Conservation (phyloP, 805 yeast genomes). For the Danielia reshetovae region DNA sequence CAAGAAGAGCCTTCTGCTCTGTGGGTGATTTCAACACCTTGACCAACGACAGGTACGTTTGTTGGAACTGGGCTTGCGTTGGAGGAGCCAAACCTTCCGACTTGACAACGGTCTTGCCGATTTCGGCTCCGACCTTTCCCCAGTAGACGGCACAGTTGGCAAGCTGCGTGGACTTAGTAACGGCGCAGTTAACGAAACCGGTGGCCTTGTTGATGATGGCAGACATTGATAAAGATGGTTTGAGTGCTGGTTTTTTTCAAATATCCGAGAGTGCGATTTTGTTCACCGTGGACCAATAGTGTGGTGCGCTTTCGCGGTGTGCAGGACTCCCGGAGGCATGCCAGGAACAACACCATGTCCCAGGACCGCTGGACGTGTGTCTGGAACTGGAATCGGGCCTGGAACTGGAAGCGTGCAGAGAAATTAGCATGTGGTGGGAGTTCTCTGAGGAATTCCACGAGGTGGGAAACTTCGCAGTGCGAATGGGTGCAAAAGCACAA, state of each 20-base stretch:
- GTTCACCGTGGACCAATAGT: constrained; percentile 8
- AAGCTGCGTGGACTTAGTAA: constrained; percentile 35
- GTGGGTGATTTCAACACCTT: constrained; percentile 34
- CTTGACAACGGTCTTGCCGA: constrained; percentile 75
- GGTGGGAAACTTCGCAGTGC: too few relatives aligned
- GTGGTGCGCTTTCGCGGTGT: constrained; percentile 1
- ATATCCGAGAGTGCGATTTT: background rate
- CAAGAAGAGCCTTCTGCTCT: constrained; percentile 58
- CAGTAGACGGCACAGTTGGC: constrained; percentile 71
- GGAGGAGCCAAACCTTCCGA: constrained; percentile 96
- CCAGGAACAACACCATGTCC: too few relatives aligned
- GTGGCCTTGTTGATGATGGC: constrained; percentile 42
- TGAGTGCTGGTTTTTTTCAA: constrained; percentile 3
- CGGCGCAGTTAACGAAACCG: constrained; percentile 31
- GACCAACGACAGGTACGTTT: constrained; percentile 53
- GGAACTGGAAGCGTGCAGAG: too few relatives aligned
- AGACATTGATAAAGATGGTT: constrained; percentile 30
- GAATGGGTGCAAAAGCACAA: too few relatives aligned
- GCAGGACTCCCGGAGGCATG: too few relatives aligned
- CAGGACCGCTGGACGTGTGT: too few relatives aligned
- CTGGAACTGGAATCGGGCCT: too few relatives aligned
- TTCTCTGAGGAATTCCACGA: too few relatives aligned
- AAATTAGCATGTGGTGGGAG: too few relatives aligned
- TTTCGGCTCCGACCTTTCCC: constrained; percentile 62
- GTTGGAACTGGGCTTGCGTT: constrained; percentile 66